phyloP scores from a whole-genome alignment of 495 filamentous ascomycete genomes.

The Usnea hakonensis region DNA sequence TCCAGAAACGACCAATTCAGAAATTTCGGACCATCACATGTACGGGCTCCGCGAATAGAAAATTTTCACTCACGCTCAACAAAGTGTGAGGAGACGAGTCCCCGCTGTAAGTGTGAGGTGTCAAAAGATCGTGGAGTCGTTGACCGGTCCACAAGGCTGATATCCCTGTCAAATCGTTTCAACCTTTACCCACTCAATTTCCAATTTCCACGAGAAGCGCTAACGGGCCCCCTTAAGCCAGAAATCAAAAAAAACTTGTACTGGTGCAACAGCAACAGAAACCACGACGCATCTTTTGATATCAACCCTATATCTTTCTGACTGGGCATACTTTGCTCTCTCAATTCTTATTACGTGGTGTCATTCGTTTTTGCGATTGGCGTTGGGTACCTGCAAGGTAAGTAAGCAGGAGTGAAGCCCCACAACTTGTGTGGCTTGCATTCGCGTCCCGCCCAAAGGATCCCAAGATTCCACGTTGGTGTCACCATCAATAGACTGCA shows the following conservation, averaged over 20 bases:
- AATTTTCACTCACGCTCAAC: neutral
- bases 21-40: neutral
- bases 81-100: neutral
- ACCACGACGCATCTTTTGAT: neutral
- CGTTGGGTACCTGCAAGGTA: neutral
- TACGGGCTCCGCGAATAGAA: neutral
- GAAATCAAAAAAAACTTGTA: neutral
- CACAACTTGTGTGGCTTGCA: neutral
- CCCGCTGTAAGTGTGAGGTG: neutral
- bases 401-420: neutral
- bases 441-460: neutral
- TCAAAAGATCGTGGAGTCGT: neutral
- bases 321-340: neutral
- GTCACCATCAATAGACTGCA: neutral
- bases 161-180: neutral
- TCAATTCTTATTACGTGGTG: neutral
- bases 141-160: neutral
- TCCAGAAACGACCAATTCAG: too few species aligned
- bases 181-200: too few species aligned
- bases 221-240: neutral
- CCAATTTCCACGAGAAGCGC: neutral
- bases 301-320: neutral
- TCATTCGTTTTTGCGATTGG: neutral
- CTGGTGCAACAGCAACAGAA: neutral
- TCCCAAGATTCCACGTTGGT: neutral